Evolutionary conservation across 805 yeast genomes (phyloP), one percentile per base, ranked within the genome.

Genomic region (Sugiyamaella chiloensis): DNA sequence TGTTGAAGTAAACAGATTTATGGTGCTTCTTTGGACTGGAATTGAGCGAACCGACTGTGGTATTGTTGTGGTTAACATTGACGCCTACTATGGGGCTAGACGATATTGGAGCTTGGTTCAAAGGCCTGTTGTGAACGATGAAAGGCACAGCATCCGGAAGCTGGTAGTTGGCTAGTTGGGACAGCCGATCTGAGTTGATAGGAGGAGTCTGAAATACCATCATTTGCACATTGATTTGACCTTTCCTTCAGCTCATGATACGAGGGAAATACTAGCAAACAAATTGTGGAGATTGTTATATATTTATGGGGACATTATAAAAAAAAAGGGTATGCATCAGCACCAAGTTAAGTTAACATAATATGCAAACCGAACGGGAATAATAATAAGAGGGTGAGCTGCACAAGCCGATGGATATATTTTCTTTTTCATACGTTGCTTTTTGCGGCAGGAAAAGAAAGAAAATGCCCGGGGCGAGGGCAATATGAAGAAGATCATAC

Each of bases 1-100:
- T 59, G 46, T 43, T 44, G 50, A 42, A 52, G 40, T 58, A 58
- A 21, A 51, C 40, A 20, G 29, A 40, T 19, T 34, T 34, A 24
- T 17, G 19, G 37, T 32, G n/a, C n/a, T n/a, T n/a, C n/a, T n/a
- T n/a, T n/a, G n/a, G 29, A 26, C 29, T 26, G 29, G 11, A 11
- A 26, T 11, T 26, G 29, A 26, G 29, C 29, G 11, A 26, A 8
- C 29, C 11, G 29, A n/a, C n/a, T n/a, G n/a, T n/a, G n/a, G n/a
- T n/a, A n/a, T n/a, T n/a, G n/a, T n/a, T n/a, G n/a, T n/a, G n/a
- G n/a, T n/a, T n/a, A n/a, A n/a, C n/a, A n/a, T n/a, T n/a, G n/a
- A n/a, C n/a, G n/a, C n/a, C n/a, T n/a, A n/a, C n/a, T n/a, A n/a
- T n/a, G n/a, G n/a, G n/a, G n/a, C n/a, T n/a, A n/a, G n/a, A n/a